phyloP scores from a whole-genome alignment of 2,329 filamentous ascomycete species.

The Aspergillus arachidicola region DNA sequence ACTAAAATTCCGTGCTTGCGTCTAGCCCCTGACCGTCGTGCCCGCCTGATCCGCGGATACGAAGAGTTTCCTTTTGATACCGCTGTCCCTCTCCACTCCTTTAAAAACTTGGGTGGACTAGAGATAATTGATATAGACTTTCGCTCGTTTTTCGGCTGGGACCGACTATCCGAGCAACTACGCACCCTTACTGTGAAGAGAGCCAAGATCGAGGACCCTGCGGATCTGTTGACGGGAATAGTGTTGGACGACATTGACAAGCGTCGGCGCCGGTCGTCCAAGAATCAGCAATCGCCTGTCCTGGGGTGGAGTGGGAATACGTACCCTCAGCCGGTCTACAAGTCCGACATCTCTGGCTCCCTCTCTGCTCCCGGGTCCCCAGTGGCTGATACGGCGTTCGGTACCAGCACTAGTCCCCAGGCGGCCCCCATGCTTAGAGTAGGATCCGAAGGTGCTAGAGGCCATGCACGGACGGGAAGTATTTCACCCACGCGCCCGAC shows the following conservation, averaged over 20 bases:
- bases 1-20: slow-evolving; percentile 95
- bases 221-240: slow-evolving; percentile 87
- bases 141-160: slow-evolving; percentile 96
- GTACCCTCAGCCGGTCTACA: slow-evolving; percentile 63
- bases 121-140: slow-evolving; percentile 97
- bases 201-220: slow-evolving; percentile 83
- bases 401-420: slow-evolving; percentile 54
- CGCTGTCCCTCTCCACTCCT: slow-evolving; percentile 91
- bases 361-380: slow-evolving; percentile 70
- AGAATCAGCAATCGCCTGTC: slow-evolving; percentile 78
- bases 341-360: slow-evolving; percentile 68
- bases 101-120: slow-evolving; percentile 93
- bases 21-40: slow-evolving; percentile 89
- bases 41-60: slow-evolving; percentile 85
- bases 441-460: slow-evolving; percentile 55
- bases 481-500: slow-evolving; percentile 77
- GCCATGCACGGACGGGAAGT: slow-evolving; percentile 62
- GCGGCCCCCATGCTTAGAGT: slow-evolving; percentile 54
- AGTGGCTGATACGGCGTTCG: slow-evolving; percentile 50
- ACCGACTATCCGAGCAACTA: slow-evolving; percentile 86
- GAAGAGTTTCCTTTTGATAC: slow-evolving; percentile 99
- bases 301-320: slow-evolving; percentile 63
- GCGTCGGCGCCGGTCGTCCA: slow-evolving; percentile 82
- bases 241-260: slow-evolving; percentile 97
- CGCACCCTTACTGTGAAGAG: slow-evolving; percentile 86